Evolutionary conservation across 345 rosid species (phyloP).

Genomic region (Eucalyptus shirleyi): DNA sequence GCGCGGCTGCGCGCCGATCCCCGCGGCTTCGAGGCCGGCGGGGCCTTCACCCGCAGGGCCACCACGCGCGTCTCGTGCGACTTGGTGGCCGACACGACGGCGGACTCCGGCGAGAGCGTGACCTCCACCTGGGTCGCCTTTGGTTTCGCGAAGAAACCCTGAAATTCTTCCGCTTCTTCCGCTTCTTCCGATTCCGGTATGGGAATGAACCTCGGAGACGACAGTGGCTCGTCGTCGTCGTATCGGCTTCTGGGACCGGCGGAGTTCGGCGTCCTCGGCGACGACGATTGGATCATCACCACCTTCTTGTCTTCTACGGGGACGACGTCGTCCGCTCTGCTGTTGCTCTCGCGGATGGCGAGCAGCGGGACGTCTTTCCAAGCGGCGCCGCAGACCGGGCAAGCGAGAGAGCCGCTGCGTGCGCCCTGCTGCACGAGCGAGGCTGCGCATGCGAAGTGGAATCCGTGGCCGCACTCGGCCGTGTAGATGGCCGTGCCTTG

Average conservation of each 20-base stretch:
- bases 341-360: conserved; percentile 10
- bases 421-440: conserved; percentile 34
- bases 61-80: conserved; percentile 54
- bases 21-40: conserved; percentile 18
- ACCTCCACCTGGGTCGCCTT: conserved; percentile 44
- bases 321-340: neutral
- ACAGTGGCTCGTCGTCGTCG: conserved; percentile 79
- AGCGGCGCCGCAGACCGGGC: conserved; percentile 61
- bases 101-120: conserved; percentile 47
- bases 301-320: conserved; percentile 18
- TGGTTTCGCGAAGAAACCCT: neutral
- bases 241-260: conserved; percentile 28
- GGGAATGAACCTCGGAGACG: conserved; percentile 33
- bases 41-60: conserved; percentile 54
- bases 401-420: conserved; percentile 23
- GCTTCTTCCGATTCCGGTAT: neutral
- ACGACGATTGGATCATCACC: conserved; percentile 4
- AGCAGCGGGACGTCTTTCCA: conserved; percentile 71
- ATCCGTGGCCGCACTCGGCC: conserved; percentile 72
- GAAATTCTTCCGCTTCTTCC: conserved; percentile 49
- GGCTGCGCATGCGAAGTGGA: conserved; percentile 71
- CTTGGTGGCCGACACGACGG: conserved; percentile 44
- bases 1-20: conserved; percentile 28
- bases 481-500: conserved; percentile 77
- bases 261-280: conserved; percentile 3